Conservation (phyloP, 345 rosid species). For the Gynandropsis gynandra region DNA sequence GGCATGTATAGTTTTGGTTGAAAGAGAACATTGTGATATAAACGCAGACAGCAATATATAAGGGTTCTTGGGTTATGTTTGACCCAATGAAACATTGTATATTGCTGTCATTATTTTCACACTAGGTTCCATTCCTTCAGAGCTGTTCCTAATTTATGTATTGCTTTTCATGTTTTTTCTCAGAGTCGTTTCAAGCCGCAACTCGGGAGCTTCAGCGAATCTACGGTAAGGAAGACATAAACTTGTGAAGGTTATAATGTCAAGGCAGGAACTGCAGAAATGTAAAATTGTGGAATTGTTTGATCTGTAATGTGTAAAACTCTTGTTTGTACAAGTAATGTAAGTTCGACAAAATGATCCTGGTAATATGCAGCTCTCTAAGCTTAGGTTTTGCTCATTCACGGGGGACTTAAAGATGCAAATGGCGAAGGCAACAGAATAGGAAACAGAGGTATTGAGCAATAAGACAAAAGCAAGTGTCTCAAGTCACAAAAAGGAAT, state of each 20-base stretch:
- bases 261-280: too few relatives aligned
- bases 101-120: too few relatives aligned
- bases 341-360: background rate
- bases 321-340: background rate
- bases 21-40: too few relatives aligned
- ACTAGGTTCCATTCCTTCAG: background rate
- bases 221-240: constrained; percentile 69
- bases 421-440: too few relatives aligned
- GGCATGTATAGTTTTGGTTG: constrained; percentile 29
- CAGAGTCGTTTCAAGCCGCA: constrained; percentile 89
- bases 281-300: constrained; percentile 14
- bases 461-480: background rate
- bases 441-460: background rate
- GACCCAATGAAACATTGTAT: too few relatives aligned
- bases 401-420: too few relatives aligned
- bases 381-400: too few relatives aligned
- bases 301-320: constrained; percentile 4
- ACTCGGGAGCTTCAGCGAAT: constrained; percentile 87
- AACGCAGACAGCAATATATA: too few relatives aligned
- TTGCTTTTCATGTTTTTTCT: background rate
- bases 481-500: constrained; percentile 1
- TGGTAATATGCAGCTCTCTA: too few relatives aligned
- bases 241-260: constrained; percentile 24
- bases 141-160: background rate
- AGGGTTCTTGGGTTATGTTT: too few relatives aligned